phyloP scores from a whole-genome alignment of 176 grass and related monocot species.

The Triticum monococcum region DNA sequence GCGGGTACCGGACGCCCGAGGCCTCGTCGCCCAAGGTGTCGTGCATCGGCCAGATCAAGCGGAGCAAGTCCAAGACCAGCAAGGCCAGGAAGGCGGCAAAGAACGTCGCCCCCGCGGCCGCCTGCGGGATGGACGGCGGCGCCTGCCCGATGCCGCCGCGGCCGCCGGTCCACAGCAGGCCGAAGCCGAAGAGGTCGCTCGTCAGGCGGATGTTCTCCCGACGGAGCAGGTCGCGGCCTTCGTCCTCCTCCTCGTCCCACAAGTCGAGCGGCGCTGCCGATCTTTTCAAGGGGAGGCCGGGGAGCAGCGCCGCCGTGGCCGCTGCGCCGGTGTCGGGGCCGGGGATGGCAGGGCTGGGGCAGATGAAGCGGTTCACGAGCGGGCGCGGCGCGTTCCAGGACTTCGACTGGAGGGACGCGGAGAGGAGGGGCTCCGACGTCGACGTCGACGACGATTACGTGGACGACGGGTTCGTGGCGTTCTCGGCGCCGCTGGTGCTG shows the following conservation, averaged over 20 bases:
- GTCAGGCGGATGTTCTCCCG: constrained; percentile 51
- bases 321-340: not conserved
- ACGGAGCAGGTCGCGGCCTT: constrained; percentile 38
- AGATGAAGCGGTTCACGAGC: constrained; percentile 89
- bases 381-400: constrained; percentile 57
- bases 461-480: constrained; percentile 50
- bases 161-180: not conserved
- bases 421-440: not conserved
- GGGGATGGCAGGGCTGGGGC: constrained; percentile 33
- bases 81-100: not conserved
- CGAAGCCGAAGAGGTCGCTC: constrained; percentile 11
- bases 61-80: constrained; percentile 38
- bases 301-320: not conserved
- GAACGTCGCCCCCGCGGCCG: not conserved
- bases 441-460: constrained; percentile 14
- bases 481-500: constrained; percentile 74
- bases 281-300: not conserved
- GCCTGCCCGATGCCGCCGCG: constrained; percentile 35
- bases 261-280: not conserved
- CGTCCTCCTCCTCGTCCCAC: not conserved
- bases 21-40: constrained; percentile 87
- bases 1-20: constrained; percentile 53
- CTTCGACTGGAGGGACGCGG: constrained; percentile 71
- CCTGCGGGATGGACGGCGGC: constrained; percentile 45
- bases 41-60: constrained; percentile 91